phyloP scores from a whole-genome alignment of 768 basidiomycete species.

The Boletus barrowsii region DNA sequence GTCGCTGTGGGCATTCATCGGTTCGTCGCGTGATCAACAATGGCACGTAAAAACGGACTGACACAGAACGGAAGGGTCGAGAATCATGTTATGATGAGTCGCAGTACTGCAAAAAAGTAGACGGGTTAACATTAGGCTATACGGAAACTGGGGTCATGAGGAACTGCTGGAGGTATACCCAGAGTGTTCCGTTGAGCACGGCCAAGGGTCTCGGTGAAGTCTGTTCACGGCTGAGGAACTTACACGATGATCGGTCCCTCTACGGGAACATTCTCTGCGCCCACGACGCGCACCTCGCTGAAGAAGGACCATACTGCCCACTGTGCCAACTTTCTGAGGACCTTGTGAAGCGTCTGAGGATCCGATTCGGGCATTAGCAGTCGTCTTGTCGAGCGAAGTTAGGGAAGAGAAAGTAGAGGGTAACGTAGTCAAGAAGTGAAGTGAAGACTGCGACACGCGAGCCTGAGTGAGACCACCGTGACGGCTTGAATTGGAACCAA shows the following conservation, averaged over 20 bases:
- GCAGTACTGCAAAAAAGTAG: slow-evolving; percentile 52
- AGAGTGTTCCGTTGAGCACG: slow-evolving; percentile 1
- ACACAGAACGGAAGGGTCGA: slow-evolving; percentile 84
- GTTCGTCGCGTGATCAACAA: slow-evolving; percentile 14
- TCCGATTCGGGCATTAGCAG: slow-evolving; percentile 31
- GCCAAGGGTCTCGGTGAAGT: slow-evolving; percentile 1
- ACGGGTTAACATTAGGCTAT: slow-evolving; percentile 10
- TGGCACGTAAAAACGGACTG: slow-evolving; percentile 31
- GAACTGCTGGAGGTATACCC: background rate
- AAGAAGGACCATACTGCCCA: slow-evolving; percentile 86
- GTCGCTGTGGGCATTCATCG: slow-evolving; percentile 49
- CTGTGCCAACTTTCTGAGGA: slow-evolving; percentile 67
- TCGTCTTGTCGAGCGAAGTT: slow-evolving; percentile 4
- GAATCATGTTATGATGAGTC: slow-evolving; percentile 95
- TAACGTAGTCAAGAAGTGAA: slow-evolving; percentile 9
- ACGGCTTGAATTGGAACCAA: background rate
- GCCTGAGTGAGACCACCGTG: too few species aligned
- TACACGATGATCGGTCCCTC: slow-evolving; percentile 93
- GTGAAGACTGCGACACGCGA: too few species aligned
- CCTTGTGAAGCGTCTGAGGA: slow-evolving; percentile 53
- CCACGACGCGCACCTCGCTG: slow-evolving; percentile 80
- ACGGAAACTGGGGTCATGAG: background rate
- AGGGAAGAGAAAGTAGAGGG: background rate
- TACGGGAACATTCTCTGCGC: slow-evolving; percentile 82
- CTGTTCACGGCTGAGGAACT: slow-evolving; percentile 30